These are phyloP conservation scores for Calonectria crousiana DNA, from an alignment of 2,329 filamentous ascomycete genomes.

Conservation along the genomic window DNA sequence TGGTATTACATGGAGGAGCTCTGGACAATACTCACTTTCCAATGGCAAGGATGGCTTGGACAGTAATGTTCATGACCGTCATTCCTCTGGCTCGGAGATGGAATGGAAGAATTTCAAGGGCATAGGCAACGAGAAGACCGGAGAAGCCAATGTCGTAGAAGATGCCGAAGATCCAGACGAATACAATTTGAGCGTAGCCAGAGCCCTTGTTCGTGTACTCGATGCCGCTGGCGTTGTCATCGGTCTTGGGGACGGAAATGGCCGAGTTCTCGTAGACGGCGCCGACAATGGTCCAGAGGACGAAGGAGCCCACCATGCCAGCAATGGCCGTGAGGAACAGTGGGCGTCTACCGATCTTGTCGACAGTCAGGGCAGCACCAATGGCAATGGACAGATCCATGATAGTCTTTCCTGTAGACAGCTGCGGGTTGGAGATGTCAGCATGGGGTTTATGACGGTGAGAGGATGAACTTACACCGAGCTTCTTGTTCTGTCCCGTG, in stretches of 20 bases:
- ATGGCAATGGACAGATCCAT: slow-evolving; percentile 70
- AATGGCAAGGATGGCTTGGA: slow-evolving; percentile 72
- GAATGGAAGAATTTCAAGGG: slow-evolving; percentile 70
- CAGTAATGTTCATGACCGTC: slow-evolving; percentile 74
- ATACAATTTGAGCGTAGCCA: slow-evolving; percentile 67
- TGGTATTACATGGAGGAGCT: neutral
- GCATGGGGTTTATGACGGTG: neutral
- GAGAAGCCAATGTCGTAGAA: slow-evolving; percentile 73
- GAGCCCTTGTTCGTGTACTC: slow-evolving; percentile 56
- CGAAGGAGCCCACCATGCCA: slow-evolving; percentile 62
- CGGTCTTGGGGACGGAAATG: slow-evolving; percentile 28
- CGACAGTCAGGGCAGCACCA: slow-evolving; percentile 62
- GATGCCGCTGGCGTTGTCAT: slow-evolving; percentile 36
- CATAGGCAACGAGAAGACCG: slow-evolving; percentile 68
- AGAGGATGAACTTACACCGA: slow-evolving; percentile 54
- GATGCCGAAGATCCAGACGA: slow-evolving; percentile 70
- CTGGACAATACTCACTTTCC: slow-evolving; percentile 62
- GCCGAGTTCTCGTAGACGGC: slow-evolving; percentile 63
- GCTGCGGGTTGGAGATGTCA: slow-evolving; percentile 32
- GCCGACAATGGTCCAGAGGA: slow-evolving; percentile 65
- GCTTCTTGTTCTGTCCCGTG: slow-evolving; percentile 66
- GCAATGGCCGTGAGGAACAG: slow-evolving; percentile 64
- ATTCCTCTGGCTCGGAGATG: slow-evolving; percentile 69
- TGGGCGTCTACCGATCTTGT: slow-evolving; percentile 64
- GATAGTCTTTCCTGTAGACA: slow-evolving; percentile 69